Evolutionary conservation across 345 rosid genomes (phyloP).

Genomic region (Salix udensis): DNA sequence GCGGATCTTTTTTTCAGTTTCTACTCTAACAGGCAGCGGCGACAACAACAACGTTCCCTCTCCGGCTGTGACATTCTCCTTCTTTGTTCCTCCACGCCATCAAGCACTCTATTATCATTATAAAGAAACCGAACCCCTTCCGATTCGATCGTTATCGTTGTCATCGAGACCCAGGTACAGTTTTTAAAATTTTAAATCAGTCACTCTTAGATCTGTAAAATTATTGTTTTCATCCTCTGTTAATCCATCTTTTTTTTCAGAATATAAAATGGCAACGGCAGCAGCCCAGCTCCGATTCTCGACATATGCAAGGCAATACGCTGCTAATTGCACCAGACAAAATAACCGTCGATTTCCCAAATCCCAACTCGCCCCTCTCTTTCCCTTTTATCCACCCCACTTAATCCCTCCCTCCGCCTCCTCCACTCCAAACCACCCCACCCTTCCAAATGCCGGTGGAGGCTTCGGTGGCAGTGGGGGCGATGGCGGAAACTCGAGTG

Average conservation of each 20-base stretch:
- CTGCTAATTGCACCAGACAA: neutral
- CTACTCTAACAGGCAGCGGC: neutral
- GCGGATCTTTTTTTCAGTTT: neutral
- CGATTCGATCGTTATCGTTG: neutral
- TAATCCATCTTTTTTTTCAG: neutral
- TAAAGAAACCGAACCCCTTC: too few relatives aligned
- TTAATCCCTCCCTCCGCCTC: slow-evolving; percentile 9
- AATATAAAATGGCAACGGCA: slow-evolving; percentile 9
- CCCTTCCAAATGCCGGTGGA: neutral
- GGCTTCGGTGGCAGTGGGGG: slow-evolving; percentile 2
- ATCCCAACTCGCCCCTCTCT: neutral
- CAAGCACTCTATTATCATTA: neutral
- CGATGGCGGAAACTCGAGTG: slow-evolving; percentile 1
- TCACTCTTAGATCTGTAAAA: slow-evolving; percentile 2
- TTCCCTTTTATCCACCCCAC: slow-evolving; percentile 6
- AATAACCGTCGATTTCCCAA: neutral
- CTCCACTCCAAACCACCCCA: slow-evolving; percentile 5
- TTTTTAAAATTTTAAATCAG: neutral
- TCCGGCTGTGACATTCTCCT: neutral
- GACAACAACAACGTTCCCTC: neutral
- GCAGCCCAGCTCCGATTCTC: slow-evolving; percentile 14
- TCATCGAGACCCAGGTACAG: neutral
- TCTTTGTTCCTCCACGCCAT: neutral
- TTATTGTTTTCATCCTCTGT: neutral
- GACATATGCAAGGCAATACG: neutral